Percentiles rank a stretch among this genome's conserved stretches.
phyloP scores from a whole-genome alignment of 257 asterid genomes.

The Haberlea rhodopensis region DNA sequence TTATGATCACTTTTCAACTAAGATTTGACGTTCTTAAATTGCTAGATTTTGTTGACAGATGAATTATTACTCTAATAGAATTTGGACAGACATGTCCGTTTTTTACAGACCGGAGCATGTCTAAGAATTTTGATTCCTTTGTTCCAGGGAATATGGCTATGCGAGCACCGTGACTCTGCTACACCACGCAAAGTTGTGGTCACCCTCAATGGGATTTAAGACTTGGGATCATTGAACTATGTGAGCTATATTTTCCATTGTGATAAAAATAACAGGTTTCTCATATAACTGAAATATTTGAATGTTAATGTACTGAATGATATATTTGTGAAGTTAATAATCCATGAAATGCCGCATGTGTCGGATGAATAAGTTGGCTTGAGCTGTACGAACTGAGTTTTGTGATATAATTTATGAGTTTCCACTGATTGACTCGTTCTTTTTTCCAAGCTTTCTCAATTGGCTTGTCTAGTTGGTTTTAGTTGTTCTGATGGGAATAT shows the following conservation, averaged over 20 bases:
- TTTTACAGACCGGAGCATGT: not conserved
- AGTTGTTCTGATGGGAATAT: too few relatives aligned
- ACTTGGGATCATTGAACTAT: not conserved
- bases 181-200: slow-evolving; percentile 77
- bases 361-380: not conserved
- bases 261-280: not conserved
- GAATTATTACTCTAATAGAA: not conserved
- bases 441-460: not conserved
- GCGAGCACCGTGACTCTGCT: slow-evolving; percentile 95
- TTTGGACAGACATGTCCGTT: not conserved
- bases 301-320: not conserved
- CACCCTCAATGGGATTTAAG: slow-evolving; percentile 80
- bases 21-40: not conserved
- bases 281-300: not conserved
- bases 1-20: not conserved
- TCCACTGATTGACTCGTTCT: not conserved
- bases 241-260: not conserved
- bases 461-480: not conserved
- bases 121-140: slow-evolving; percentile 10
- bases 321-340: not conserved
- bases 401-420: not conserved
- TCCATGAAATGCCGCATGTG: not conserved
- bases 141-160: slow-evolving; percentile 92
- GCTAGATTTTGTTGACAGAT: not conserved
- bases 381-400: not conserved